Percentiles rank a stretch among this genome's conserved stretches.
Evolutionary conservation across 2,329 filamentous ascomycete genomes (phyloP).

Genomic region (Sclerotinia spermophila): DNA sequence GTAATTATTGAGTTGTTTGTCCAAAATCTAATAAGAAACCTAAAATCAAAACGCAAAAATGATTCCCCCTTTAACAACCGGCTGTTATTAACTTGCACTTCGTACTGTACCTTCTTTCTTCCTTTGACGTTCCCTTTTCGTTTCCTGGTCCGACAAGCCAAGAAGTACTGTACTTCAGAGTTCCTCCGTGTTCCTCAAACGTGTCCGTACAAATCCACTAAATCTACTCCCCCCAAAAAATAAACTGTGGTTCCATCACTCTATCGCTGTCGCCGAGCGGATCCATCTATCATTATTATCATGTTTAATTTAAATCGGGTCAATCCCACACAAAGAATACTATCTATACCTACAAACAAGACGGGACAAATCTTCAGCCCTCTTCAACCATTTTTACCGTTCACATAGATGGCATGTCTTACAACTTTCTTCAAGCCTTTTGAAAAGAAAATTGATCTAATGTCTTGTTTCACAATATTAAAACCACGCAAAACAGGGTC

Average conservation of each 20-base stretch:
- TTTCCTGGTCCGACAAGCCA: background rate
- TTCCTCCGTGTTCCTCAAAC: background rate
- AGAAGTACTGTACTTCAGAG: too few relatives aligned
- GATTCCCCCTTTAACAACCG: background rate
- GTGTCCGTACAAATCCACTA: background rate
- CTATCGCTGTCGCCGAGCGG: background rate
- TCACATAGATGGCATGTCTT: background rate
- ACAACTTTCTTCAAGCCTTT: background rate
- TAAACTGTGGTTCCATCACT: background rate
- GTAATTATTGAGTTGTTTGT: too few relatives aligned
- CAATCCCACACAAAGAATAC: background rate
- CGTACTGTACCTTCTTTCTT: background rate
- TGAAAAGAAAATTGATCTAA: background rate
- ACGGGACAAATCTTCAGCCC: background rate
- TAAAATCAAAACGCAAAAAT: background rate
- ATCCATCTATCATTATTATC: background rate
- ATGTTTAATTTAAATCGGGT: background rate
- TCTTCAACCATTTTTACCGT: background rate
- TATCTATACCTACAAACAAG: background rate
- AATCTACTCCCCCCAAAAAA: background rate
- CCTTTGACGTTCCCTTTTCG: background rate
- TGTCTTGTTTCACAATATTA: background rate
- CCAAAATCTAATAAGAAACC: background rate
- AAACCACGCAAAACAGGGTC: slow-evolving; percentile 13
- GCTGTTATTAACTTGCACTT: too few relatives aligned